phyloP scores from a whole-genome alignment of 805 yeast species.

The Sugiyamaella chiloensis region DNA sequence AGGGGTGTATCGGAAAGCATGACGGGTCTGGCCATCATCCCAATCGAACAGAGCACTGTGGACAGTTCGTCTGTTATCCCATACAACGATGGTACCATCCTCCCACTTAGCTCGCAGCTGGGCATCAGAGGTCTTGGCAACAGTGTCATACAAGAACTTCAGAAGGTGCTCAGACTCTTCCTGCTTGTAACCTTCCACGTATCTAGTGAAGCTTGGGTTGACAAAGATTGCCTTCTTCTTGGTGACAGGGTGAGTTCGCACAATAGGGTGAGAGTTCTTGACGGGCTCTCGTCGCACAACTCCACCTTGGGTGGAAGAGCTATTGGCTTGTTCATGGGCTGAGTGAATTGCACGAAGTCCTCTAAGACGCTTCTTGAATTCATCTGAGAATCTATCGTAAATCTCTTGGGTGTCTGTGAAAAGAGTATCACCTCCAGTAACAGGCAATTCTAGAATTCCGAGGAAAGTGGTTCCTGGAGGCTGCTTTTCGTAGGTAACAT shows the following conservation, averaged over 20 bases:
- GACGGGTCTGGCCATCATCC: constrained; percentile 63
- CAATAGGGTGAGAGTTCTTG: constrained; percentile 53
- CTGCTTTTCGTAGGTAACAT: constrained; percentile 68
- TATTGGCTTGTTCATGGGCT: constrained; percentile 47
- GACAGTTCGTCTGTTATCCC: constrained; percentile 74
- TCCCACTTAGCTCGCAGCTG: constrained; percentile 73
- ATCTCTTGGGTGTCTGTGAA: constrained; percentile 69
- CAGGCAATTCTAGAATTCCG: constrained; percentile 56
- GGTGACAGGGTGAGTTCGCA: constrained; percentile 62
- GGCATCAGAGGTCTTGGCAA: constrained; percentile 53
- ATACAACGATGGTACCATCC: constrained; percentile 62
- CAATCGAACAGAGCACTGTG: constrained; percentile 72
- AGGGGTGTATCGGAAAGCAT: constrained; percentile 72
- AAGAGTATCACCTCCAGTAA: constrained; percentile 71
- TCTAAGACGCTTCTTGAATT: constrained; percentile 52
- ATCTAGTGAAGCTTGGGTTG: constrained; percentile 55
- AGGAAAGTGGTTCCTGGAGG: constrained; percentile 71
- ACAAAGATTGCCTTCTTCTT: constrained; percentile 54
- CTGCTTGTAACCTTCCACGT: constrained; percentile 61
- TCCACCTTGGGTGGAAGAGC: constrained; percentile 37
- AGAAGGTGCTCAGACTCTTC: constrained; percentile 53
- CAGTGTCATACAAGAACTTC: constrained; percentile 51
- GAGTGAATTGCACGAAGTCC: constrained; percentile 67
- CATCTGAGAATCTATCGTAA: constrained; percentile 65
- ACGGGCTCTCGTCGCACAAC: constrained; percentile 44